Evolutionary conservation across 768 basidiomycete genomes (phyloP), one percentile per base, ranked within the genome.

Genomic region (Agaricus blazei): DNA sequence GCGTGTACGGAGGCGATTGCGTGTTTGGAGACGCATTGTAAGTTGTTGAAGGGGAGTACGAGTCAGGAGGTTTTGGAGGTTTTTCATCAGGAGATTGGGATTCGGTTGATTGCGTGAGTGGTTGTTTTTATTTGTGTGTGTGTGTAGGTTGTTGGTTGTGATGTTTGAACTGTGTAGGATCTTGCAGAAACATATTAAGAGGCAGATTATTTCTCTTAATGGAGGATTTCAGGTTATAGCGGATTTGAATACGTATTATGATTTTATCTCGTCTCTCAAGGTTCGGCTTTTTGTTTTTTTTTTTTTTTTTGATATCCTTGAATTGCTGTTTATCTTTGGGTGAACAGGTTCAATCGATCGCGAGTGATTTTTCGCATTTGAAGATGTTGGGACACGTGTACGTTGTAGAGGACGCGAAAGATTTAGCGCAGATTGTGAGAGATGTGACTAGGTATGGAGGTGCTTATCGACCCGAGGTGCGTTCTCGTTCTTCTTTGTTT

Each of bases 351-450:
- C 83, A 88, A 6, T 76, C 80, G n/a, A 85, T 99, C 24, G 85
- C 86, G 1, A 80, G 86, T 0, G 95, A 98, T 59, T 99, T 98
- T 61, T 84, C 94, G 14, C 87, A 93, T 62, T 78, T 99, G 54
- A 98, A 97, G 71, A 97, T 98, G 94, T 76, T 98, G 11, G 95
- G 95, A 2, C 93, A 98, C 63, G 93, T 99, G 1, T 98, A 87
- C 67, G 91, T 98, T 46, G 93, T 96, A 11, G 88, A 90, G 60
- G 94, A 96, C 60, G 96, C 97, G 0, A 96, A 94, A 64, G 96
- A 98, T 67, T 77, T 99, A 11, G 95, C 96, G 31, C 89, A 93
- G 71, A 96, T 98, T 61, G 95, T 98, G 12, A 74, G 93, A 58
- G 96, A 98, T 70, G 93, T 96, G 8, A 91, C 93, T 26, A 76